Percentiles rank a stretch among this genome's conserved stretches.
phyloP scores from a whole-genome alignment of 805 yeast genomes.

The Metschnikowia bowlesiae region DNA sequence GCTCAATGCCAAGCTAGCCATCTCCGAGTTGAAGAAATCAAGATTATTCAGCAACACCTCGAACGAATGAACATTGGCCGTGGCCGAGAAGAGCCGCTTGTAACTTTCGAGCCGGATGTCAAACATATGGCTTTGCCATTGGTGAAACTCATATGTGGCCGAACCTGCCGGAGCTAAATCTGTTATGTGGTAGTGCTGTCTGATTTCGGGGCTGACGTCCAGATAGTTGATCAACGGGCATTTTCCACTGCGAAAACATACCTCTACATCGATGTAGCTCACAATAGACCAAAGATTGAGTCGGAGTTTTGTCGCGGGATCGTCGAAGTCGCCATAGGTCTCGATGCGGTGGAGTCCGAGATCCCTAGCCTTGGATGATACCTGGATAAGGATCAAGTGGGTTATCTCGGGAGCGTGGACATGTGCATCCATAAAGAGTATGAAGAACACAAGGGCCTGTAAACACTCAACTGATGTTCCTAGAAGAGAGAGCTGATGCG shows the following conservation, averaged over 20 bases:
- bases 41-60: constrained; percentile 20
- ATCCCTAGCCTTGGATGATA: constrained; percentile 50
- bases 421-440: constrained; percentile 6
- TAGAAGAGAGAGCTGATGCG: constrained; percentile 3
- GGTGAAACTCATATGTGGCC: neutral
- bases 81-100: constrained; percentile 28
- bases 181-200: neutral
- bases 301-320: constrained; percentile 19
- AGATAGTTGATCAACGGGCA: constrained; percentile 42
- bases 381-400: constrained; percentile 38
- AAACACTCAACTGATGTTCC: constrained; percentile 5
- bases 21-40: constrained; percentile 26
- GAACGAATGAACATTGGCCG: constrained; percentile 19
- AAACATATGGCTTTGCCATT: constrained; percentile 7
- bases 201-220: constrained; percentile 25
- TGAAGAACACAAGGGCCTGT: constrained; percentile 8
- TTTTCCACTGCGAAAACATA: constrained; percentile 43
- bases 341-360: constrained; percentile 55
- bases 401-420: constrained; percentile 19
- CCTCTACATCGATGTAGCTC: constrained; percentile 41
- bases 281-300: constrained; percentile 48
- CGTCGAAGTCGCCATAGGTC: constrained; percentile 26
- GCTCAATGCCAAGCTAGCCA: constrained; percentile 21
- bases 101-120: constrained; percentile 29
- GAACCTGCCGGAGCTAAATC: neutral